phyloP scores from a whole-genome alignment of 2,329 filamentous ascomycete genomes.

The Decorospora gaudefroyi region DNA sequence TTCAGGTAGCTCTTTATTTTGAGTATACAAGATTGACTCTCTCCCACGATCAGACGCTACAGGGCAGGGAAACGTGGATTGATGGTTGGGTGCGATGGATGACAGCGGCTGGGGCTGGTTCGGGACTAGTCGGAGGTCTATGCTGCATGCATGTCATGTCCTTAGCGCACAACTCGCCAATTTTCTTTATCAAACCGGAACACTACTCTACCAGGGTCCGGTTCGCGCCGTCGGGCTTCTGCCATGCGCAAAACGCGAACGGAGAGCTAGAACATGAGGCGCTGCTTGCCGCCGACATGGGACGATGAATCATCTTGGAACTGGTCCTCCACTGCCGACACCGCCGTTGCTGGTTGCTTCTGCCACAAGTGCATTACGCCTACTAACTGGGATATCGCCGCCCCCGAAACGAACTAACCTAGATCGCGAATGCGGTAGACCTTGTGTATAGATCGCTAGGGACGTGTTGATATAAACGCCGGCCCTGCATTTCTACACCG shows the following conservation, averaged over 20 bases:
- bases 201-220: slow-evolving; percentile 9
- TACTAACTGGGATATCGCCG: slow-evolving; percentile 11
- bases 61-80: slow-evolving; percentile 26
- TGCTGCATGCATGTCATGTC: slow-evolving; percentile 7
- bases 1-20: slow-evolving; percentile 10
- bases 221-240: slow-evolving; percentile 7
- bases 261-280: background rate
- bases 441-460: slow-evolving; percentile 11
- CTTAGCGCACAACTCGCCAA: slow-evolving; percentile 15
- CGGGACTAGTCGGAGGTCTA: slow-evolving; percentile 21
- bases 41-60: slow-evolving; percentile 25
- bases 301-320: background rate
- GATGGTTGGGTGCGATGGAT: slow-evolving; percentile 30
- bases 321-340: background rate
- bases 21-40: slow-evolving; percentile 25
- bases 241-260: slow-evolving; percentile 6
- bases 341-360: slow-evolving; percentile 8
- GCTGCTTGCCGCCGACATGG: slow-evolving; percentile 1
- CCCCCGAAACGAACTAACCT: slow-evolving; percentile 16
- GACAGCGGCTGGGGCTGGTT: slow-evolving; percentile 23
- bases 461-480: slow-evolving; percentile 10
- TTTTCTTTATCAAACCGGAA: slow-evolving; percentile 14
- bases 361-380: slow-evolving; percentile 18
- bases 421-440: slow-evolving; percentile 14
- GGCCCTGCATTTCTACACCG: slow-evolving; percentile 7